Evolutionary conservation across 2,329 filamentous ascomycete species (phyloP), one percentile per base, ranked within the genome.

Genomic region (Aspergillus sp.): DNA sequence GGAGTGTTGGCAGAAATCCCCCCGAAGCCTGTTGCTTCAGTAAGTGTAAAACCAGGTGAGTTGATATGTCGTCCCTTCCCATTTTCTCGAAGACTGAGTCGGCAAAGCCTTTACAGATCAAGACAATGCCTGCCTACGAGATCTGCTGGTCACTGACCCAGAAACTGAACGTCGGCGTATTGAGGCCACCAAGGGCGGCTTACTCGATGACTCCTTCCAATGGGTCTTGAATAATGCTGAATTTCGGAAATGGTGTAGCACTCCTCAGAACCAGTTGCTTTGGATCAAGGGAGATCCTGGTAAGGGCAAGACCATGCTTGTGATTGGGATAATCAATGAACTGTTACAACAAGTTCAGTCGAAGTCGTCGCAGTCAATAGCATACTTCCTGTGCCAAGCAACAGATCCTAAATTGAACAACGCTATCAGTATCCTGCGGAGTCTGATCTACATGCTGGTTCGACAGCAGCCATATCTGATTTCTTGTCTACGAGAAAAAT

Each of bases 361-460:
- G 2, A 7, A 8, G 4, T 36, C 2, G 24, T 20, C 34, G 17
- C 5, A 18, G 12, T 60, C 53, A 18, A 75, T 62, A 58, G 76
- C 74, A 55, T 72, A 76, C 62, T 22, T 22, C 22, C 22, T 22
- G 22, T 76, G 68, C 55, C 68, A 76, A 42, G 69, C 55, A 11
- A 71, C 68, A 12, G 61, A 74, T 48, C 30, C 9, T 0, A 56
- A 50, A 3, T 59, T 69, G 18, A 70, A 68, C 49, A 69, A 53
- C 45, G 72, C 73, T 2, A 68, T 67, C 0, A 63, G 66, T 1
- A 68, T 75, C 0, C 49, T 77, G 7, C 64, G 69, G 2, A 69
- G 72, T 8, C 57, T 77, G 5, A 66, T 62, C n/a, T 59, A 56
- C 49, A 36, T 50, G 36, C 59, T 64, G n/a, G 18, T 58, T n/a